phyloP scores from a whole-genome alignment of 768 basidiomycete species.

The Amanita muscaria region DNA sequence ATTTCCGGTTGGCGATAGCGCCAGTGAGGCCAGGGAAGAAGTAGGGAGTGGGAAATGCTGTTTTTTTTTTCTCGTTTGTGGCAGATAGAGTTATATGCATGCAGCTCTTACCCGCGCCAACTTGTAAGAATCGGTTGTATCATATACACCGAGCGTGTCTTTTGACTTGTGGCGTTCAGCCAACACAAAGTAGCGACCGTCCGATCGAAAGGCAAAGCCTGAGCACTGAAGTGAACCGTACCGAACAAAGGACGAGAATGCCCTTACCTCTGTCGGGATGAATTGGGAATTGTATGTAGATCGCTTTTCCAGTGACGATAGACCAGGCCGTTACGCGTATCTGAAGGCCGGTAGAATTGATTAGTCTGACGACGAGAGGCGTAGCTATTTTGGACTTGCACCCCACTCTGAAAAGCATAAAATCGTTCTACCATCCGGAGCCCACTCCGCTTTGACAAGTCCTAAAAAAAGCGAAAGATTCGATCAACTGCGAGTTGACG shows the following conservation, averaged over 20 bases:
- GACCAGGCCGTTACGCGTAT: slow-evolving; percentile 85
- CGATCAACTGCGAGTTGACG: background rate
- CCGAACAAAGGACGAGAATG: background rate
- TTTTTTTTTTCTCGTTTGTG: slow-evolving; percentile 10
- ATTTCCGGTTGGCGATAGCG: slow-evolving; percentile 70
- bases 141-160: slow-evolving; percentile 82
- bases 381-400: too few species aligned
- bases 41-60: slow-evolving; percentile 88
- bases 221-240: background rate
- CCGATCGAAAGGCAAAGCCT: slow-evolving; percentile 75
- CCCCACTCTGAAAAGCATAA: slow-evolving; percentile 92
- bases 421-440: slow-evolving; percentile 72
- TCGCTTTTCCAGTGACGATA: slow-evolving; percentile 61
- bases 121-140: slow-evolving; percentile 58
- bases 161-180: slow-evolving; percentile 88
- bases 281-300: slow-evolving; percentile 79
- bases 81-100: background rate
- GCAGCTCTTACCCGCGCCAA: slow-evolving; percentile 52
- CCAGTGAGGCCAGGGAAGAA: slow-evolving; percentile 56
- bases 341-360: too few species aligned
- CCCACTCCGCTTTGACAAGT: slow-evolving; percentile 84
- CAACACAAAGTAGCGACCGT: slow-evolving; percentile 77
- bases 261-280: slow-evolving; percentile 66
- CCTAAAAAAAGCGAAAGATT: slow-evolving; percentile 27
- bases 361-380: too few species aligned